Conservation (phyloP, 305 asterid genomes). For the Vinca major region DNA sequence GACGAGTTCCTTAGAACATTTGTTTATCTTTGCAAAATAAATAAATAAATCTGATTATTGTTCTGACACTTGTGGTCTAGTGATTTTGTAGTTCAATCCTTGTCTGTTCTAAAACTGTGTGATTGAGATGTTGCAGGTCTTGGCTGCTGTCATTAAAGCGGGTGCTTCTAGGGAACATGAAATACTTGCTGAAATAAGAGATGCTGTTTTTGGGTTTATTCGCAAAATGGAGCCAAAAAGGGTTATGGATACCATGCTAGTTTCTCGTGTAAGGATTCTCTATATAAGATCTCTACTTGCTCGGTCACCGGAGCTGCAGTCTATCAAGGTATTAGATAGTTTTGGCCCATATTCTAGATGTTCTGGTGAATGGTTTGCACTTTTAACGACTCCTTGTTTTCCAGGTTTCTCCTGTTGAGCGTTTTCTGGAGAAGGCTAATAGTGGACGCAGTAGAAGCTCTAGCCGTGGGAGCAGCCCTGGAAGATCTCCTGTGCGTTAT, state of each 20-base stretch:
- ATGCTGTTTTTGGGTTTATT: slow-evolving; percentile 89
- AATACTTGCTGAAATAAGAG: slow-evolving; percentile 98
- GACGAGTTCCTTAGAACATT: background rate
- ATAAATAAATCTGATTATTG: background rate
- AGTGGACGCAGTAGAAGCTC: slow-evolving; percentile 94
- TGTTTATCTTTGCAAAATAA: background rate
- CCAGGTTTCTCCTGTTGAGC: slow-evolving; percentile 91
- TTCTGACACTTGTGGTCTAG: background rate
- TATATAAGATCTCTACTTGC: slow-evolving; percentile 95
- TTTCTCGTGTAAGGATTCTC: slow-evolving; percentile 97
- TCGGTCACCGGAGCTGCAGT: slow-evolving; percentile 97
- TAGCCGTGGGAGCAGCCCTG: slow-evolving; percentile 95
- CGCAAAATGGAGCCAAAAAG: slow-evolving; percentile 96
- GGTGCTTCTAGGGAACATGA: slow-evolving; percentile 99
- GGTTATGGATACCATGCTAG: slow-evolving; percentile 99
- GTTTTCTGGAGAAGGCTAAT: slow-evolving; percentile 79
- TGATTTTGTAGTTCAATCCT: background rate
- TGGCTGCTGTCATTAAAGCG: slow-evolving; percentile 99
- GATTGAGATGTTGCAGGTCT: slow-evolving; percentile 50
- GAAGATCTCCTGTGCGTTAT: slow-evolving; percentile 79
- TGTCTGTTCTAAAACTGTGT: slow-evolving; percentile 5
- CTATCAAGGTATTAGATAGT: slow-evolving; percentile 67
- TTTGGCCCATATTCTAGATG: slow-evolving; percentile 9
- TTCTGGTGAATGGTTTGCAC: slow-evolving; percentile 9
- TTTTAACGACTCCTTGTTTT: slow-evolving; percentile 16